phyloP scores from a whole-genome alignment of 768 basidiomycete genomes.

The Coprinopsis cinerea region DNA sequence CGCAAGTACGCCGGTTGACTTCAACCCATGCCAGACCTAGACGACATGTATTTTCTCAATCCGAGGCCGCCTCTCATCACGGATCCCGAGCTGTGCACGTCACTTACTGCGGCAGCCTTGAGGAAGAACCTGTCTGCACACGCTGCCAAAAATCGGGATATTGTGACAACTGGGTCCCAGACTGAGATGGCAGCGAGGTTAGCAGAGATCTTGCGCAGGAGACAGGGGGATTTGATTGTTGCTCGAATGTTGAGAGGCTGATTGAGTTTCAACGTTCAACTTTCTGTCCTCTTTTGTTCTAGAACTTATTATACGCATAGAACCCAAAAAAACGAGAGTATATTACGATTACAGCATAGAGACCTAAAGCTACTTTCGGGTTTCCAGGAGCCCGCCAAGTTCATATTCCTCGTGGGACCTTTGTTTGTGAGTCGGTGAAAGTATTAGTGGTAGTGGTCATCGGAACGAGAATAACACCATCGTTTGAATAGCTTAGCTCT shows the following conservation, averaged over 20 bases:
- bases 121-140: conserved; percentile 56
- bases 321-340: too few relatives aligned
- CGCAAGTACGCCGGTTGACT: background rate
- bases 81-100: conserved; percentile 32
- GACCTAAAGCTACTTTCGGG: too few relatives aligned
- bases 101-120: conserved; percentile 42
- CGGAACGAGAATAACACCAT: background rate
- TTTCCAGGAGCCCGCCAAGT: too few relatives aligned
- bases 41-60: conserved; percentile 41
- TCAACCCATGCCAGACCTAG: conserved; percentile 30
- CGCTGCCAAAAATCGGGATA: conserved; percentile 37
- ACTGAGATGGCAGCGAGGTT: conserved; percentile 46
- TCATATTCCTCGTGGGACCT: too few relatives aligned
- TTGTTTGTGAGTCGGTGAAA: too few relatives aligned
- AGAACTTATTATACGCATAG: too few relatives aligned
- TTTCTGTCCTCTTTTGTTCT: too few relatives aligned
- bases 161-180: conserved; percentile 41
- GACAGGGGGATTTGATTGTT: conserved; percentile 47
- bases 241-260: conserved; percentile 26
- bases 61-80: conserved; percentile 45
- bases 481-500: background rate
- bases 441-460: background rate
- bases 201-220: conserved; percentile 35
- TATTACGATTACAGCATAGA: too few relatives aligned
- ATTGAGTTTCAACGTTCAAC: too few relatives aligned